These are phyloP conservation scores for Phaffia tasmanica DNA, from an alignment of 768 basidiomycete species.

Conservation along the genomic window DNA sequence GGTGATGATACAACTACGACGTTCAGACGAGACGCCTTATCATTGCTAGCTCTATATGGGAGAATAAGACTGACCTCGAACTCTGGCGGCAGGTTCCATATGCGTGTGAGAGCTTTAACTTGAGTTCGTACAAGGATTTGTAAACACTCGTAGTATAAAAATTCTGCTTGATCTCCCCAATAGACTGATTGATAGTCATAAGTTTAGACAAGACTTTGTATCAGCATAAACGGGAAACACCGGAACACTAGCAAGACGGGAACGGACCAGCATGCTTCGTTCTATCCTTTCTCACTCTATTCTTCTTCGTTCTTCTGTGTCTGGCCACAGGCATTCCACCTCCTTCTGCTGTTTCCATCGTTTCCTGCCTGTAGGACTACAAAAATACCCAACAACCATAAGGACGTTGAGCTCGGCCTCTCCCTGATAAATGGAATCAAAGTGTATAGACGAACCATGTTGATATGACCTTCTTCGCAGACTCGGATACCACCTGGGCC, in stretches of 20 bases:
- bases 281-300: slow-evolving; percentile 4
- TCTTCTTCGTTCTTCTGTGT: slow-evolving; percentile 44
- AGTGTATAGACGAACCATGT: slow-evolving; percentile 10
- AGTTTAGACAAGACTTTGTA: not conserved
- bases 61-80: slow-evolving; percentile 54
- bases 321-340: slow-evolving; percentile 50
- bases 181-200: slow-evolving; percentile 51
- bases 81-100: slow-evolving; percentile 66
- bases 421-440: not conserved
- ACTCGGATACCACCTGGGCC: slow-evolving; percentile 68
- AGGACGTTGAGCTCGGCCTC: not conserved
- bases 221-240: too few species aligned
- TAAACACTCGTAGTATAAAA: slow-evolving; percentile 69
- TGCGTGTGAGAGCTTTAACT: slow-evolving; percentile 47
- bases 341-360: slow-evolving; percentile 54
- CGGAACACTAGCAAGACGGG: slow-evolving; percentile 24
- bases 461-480: slow-evolving; percentile 80
- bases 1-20: not conserved
- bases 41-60: slow-evolving; percentile 41
- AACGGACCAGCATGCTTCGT: slow-evolving; percentile 1
- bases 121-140: slow-evolving; percentile 74
- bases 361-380: slow-evolving; percentile 75
- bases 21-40: not conserved
- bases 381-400: not conserved
- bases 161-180: slow-evolving; percentile 65